Evolutionary conservation across 441 rosid genomes (phyloP), one percentile per base, ranked within the genome.

Genomic region (Capsella rubella): DNA sequence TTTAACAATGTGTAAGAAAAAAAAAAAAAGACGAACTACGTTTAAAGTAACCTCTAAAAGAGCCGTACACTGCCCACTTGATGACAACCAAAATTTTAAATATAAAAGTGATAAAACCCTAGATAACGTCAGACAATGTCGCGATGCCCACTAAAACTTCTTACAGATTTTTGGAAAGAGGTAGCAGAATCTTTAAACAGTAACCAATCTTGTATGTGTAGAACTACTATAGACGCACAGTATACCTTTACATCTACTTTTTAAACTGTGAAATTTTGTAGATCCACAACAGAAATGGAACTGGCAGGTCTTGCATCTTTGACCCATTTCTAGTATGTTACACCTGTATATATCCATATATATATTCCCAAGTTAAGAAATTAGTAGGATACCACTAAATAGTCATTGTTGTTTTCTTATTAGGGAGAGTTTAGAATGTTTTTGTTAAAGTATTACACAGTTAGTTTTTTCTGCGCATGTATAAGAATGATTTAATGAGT

Each of bases 31-130:
- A 70, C 69, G 69, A 77, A 45, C 46, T 51, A 73, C 77, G 77
- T 78, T 69, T 73, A 78, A 78, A 78, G 73, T 70, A 34, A 47
- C 45, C 53, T 60, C 55, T 67, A 35, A 60, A 47, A 52, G 21
- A 67, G 46, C 73, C 78, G 77, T 72, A 78, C 78, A 66, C 74
- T 72, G 73, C 14, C 14, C 81, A 72, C 69, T 57, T 53, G 29
- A 65, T 43, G 80, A 66, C 78, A 78, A 55, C 37, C 5, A 16
- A 62, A 13, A 6, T 4, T 43, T 69, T 69, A 45, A 76, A 76
- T 69, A 18, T 29, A 9, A 75, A 69, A 75, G 64, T 68, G 69
- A 61, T 45, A 61, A 60, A 72, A 54, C 77, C 75, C 80, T 76
- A 64, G 71, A 70, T 35, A 63, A 76, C 71, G 71, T 76, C 79